phyloP scores from a whole-genome alignment of 768 basidiomycete genomes.

The Leccinum truebloodii region DNA sequence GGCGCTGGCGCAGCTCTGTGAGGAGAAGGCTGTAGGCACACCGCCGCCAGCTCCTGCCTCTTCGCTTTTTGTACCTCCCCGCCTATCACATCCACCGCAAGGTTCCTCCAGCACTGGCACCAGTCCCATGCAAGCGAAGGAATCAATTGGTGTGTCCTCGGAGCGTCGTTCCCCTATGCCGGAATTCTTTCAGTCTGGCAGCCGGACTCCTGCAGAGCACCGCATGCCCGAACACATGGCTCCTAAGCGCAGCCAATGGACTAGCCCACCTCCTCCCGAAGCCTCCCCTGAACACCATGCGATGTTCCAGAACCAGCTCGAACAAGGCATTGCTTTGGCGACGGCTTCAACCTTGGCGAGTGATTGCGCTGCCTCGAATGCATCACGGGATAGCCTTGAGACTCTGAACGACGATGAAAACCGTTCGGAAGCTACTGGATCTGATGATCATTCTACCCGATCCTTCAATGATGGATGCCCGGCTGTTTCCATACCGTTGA shows the following conservation, averaged over 20 bases:
- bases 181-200: constrained; percentile 47
- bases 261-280: constrained; percentile 79
- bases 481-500: constrained; percentile 16
- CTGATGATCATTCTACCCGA: constrained; percentile 69
- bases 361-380: constrained; percentile 50
- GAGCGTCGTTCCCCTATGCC: constrained; percentile 56
- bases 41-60: constrained; percentile 42
- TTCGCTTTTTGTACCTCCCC: constrained; percentile 45
- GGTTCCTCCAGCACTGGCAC: constrained; percentile 70
- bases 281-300: constrained; percentile 67
- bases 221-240: constrained; percentile 73
- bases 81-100: constrained; percentile 58
- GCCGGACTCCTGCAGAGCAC: constrained; percentile 33
- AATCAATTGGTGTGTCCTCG: constrained; percentile 43
- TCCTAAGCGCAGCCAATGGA: constrained; percentile 79
- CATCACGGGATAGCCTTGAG: constrained; percentile 61
- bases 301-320: constrained; percentile 68
- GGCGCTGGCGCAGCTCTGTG: constrained; percentile 48
- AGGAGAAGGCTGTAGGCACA: constrained; percentile 22
- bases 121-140: constrained; percentile 55
- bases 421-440: constrained; percentile 59
- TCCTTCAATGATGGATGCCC: constrained; percentile 59
- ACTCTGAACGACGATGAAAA: constrained; percentile 65
- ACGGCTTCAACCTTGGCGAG: constrained; percentile 63
- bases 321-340: constrained; percentile 64